Evolutionary conservation across 495 filamentous ascomycete genomes (phyloP), one percentile per base, ranked within the genome.

Genomic region (Hapsidospora chrysogenum): DNA sequence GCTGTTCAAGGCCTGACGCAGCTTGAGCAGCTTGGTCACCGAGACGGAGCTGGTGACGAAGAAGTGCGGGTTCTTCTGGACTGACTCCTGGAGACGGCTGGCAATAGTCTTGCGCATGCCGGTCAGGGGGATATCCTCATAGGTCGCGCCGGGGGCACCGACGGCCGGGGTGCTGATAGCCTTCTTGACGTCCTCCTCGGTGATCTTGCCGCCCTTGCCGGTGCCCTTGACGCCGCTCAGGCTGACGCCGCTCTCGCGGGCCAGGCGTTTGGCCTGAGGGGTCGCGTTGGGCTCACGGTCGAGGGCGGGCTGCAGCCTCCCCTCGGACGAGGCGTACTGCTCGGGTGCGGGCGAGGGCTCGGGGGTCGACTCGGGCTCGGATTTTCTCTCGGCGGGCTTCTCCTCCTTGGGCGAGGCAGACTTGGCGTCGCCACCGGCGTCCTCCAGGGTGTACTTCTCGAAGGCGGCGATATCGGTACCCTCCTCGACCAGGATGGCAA

Each of bases 31-130:
- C 70, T 96, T 96, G 49, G 66, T 68, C 32, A 96, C 89, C 20
- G 86, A 95, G 45, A 96, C 67, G 33, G 71, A 70, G 40, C 79
- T 71, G 43, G 80, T 78, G 46, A 99, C 89, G 53, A 89, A 99
- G 73, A 93, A 99, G 66, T 96, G 92, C 26, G 92, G 92, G 67
- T 92, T 95, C 61, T 92, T 78, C 46, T 76, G 70, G 55, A 80
- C 64, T 14, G 87, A 95, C 58, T 93, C 74, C 51, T 78, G 79
- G 14, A 99, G 78, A 45, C 92, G 84, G 53, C 52, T 70, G 51
- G 92, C 92, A 48, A 99, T 99, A 38, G 81, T 85, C 74, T 94
- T 95, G 65, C 92, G 89, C 89, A 99, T 99, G 43, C 75, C 78
- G 48, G 69, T 77, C 41, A 83, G 73, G 35, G 84, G 82, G 41